Percentiles rank a stretch among this genome's conserved stretches.
Conservation (phyloP, 2,329 filamentous ascomycete species). For the Cladophialophora chaetospira region DNA sequence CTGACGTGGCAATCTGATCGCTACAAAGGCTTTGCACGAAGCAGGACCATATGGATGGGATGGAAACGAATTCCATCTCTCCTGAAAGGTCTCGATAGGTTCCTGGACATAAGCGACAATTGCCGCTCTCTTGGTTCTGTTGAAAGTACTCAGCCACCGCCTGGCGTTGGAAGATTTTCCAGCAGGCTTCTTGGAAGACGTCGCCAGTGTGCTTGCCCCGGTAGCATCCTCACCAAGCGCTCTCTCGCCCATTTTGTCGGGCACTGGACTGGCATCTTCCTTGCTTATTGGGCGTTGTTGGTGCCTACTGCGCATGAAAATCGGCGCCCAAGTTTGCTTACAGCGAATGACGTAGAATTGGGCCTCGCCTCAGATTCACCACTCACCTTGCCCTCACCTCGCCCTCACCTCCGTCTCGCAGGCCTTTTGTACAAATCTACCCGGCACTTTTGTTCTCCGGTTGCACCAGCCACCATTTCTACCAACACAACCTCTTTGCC, state of each 20-base stretch:
- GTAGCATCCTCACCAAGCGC: not conserved
- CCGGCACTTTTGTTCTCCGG: slow-evolving; percentile 10
- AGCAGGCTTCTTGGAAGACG: too few relatives aligned
- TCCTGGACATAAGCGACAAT: too few relatives aligned
- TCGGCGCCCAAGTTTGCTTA: not conserved
- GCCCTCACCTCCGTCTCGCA: not conserved
- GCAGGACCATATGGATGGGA: too few relatives aligned
- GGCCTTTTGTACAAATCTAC: slow-evolving; percentile 1
- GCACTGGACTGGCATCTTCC: not conserved
- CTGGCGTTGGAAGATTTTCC: not conserved
- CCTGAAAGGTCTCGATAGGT: too few relatives aligned
- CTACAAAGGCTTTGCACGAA: too few relatives aligned
- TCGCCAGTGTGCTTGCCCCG: not conserved
- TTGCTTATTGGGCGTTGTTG: slow-evolving; percentile 8
- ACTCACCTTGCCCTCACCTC: not conserved
- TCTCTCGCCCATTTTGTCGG: not conserved
- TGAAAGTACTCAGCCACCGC: not conserved
- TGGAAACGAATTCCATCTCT: too few relatives aligned
- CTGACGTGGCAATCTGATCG: slow-evolving; percentile 13
- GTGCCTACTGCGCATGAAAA: not conserved
- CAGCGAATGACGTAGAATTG: not conserved
- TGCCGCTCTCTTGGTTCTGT: not conserved
- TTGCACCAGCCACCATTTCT: slow-evolving; percentile 12
- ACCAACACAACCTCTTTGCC: not conserved
- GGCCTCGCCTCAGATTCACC: not conserved